Evolutionary conservation across 345 rosid genomes (phyloP), one percentile per base, ranked within the genome.

Genomic region (Brassica carinata): DNA sequence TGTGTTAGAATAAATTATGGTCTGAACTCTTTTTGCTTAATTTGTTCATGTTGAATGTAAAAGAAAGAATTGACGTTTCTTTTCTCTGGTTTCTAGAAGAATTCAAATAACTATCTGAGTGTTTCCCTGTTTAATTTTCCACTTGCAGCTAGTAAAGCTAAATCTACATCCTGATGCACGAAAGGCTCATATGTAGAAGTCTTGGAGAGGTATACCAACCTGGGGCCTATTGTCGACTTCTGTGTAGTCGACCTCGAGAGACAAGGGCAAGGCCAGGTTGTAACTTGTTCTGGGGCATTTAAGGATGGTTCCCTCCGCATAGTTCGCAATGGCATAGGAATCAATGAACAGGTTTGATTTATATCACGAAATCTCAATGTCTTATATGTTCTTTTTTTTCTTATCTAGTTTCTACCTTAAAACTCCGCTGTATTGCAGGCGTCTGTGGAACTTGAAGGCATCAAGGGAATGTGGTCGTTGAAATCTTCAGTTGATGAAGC

Each of bases 261-360:
- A 86, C 99, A 96, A 83, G 99, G 99, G 77, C 99, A 96, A 84
- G 97, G 98, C 74, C 99, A 96, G 89, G 99, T 96, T 80, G 99
- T 96, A 30, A 96, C 99, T 64, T 94, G 98, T 85, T 93, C 98
- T 77, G 98, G 99, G 84, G 99, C 99, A 75, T 91, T 88, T 73
- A 96, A 96, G 86, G 99, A 96, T 83, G 99, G 99, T 83, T 96
- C 99, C 69, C 97, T 96, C 67, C 94, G 97, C 43, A 86, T 96
- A 57, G 97, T 96, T 80, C 95, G 99, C 64, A 96, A 96, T 85
- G 99, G 99, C 43, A 93, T 96, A 66, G 99, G 99, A 88, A 96
- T 96, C 76, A 96, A 96, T 78, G 99, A 96, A 79, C 99, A 93
- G 98, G 99, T 88, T 71, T 73, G 77, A 40, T 78, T 48, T 82